A percentile compares a stretch with the other conserved stretches of the same genome.
Conservation (phyloP, 2,329 filamentous ascomycete species). For the Trichophyton benhamiae region DNA sequence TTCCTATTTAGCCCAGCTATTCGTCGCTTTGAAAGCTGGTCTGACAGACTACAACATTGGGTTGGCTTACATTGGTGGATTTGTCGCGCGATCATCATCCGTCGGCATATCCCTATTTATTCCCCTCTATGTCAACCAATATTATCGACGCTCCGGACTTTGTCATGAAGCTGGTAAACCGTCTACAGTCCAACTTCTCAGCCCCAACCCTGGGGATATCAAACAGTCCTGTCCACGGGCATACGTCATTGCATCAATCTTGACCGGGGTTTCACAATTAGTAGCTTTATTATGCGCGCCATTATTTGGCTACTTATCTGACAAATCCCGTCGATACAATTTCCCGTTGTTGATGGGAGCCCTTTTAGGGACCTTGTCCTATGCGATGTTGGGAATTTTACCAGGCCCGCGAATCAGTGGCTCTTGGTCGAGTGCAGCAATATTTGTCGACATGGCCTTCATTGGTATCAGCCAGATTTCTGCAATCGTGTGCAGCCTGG, state of each 20-base stretch:
- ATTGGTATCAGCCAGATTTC: conserved; percentile 92
- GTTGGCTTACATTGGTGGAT: conserved; percentile 82
- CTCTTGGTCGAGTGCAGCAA: conserved; percentile 52
- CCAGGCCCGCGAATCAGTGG: conserved; percentile 62
- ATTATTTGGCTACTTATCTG: conserved; percentile 74
- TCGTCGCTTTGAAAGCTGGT: conserved; percentile 55
- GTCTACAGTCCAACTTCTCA: conserved; percentile 12
- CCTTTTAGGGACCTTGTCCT: conserved; percentile 63
- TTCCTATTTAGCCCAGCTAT: conserved; percentile 43
- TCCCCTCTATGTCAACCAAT: conserved; percentile 82
- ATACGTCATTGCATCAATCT: conserved; percentile 73
- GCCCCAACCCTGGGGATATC: conserved; percentile 44
- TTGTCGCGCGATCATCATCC: conserved; percentile 85
- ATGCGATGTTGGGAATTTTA: conserved; percentile 62
- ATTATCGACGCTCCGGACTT: conserved; percentile 68
- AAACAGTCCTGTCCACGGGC: conserved; percentile 76
- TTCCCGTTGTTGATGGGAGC: conserved; percentile 62
- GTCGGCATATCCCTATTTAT: conserved; percentile 94
- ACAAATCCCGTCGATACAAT: conserved; percentile 54
- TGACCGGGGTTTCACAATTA: conserved; percentile 82
- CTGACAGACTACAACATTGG: conserved; percentile 66
- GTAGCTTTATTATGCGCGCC: conserved; percentile 76
- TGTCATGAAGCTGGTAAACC: conserved; percentile 40
- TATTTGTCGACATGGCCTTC: conserved; percentile 66
- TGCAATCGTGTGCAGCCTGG: conserved; percentile 90